A percentile compares a stretch with the other conserved stretches of the same genome.
phyloP scores from a whole-genome alignment of 78 protist genomes.

The Isochrysis galbana region DNA sequence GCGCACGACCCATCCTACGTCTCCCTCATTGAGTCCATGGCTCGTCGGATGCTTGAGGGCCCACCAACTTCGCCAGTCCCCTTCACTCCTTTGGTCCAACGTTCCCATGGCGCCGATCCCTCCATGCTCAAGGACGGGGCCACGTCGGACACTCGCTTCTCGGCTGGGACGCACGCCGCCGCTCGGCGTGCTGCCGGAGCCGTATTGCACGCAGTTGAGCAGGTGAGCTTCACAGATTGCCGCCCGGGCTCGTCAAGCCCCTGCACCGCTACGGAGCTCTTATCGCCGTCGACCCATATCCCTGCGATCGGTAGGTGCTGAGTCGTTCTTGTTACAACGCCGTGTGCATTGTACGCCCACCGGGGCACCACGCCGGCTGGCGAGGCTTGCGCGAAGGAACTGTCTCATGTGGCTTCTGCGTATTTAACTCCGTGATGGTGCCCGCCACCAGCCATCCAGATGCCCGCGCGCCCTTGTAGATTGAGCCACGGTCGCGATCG shows the following conservation, averaged over 20 bases:
- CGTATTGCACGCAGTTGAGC: slow-evolving; percentile 67
- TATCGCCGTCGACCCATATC: too few relatives aligned
- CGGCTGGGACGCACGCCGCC: slow-evolving; percentile 61
- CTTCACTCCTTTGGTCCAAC: not conserved
- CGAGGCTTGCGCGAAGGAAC: slow-evolving; percentile 50
- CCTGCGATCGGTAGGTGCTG: not conserved
- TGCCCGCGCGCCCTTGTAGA: too few relatives aligned
- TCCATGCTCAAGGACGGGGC: slow-evolving; percentile 33
- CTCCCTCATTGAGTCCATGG: not conserved
- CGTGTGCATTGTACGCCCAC: slow-evolving; percentile 75
- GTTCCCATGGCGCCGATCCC: not conserved
- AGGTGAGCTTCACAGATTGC: too few relatives aligned
- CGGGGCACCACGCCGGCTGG: slow-evolving; percentile 69
- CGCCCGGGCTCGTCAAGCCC: too few relatives aligned
- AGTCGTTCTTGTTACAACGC: slow-evolving; percentile 40
- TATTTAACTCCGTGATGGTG: slow-evolving; percentile 11
- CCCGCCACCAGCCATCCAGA: too few relatives aligned
- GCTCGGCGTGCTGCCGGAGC: slow-evolving; percentile 67
- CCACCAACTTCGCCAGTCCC: not conserved
- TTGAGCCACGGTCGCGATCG: too few relatives aligned
- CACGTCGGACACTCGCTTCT: slow-evolving; percentile 63
- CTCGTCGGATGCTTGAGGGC: not conserved
- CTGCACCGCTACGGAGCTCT: too few relatives aligned
- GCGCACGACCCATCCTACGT: not conserved
- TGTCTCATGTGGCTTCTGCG: slow-evolving; percentile 51